Evolutionary conservation across 2,329 filamentous ascomycete genomes (phyloP).

Genomic region (Cladosporium sp.): DNA sequence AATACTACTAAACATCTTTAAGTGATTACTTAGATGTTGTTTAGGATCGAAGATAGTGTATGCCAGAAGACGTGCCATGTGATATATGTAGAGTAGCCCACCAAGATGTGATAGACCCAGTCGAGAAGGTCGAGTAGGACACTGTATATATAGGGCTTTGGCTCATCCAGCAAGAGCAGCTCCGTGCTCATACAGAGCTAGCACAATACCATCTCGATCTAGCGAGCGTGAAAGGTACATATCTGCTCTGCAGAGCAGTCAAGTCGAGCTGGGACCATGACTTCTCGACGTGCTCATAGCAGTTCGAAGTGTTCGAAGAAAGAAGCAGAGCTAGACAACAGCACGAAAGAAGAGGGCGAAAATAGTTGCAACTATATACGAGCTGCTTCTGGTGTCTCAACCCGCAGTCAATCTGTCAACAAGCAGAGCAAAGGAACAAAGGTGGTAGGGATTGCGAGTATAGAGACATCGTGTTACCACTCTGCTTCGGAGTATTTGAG

Average conservation of each 20-base stretch:
- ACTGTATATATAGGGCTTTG: neutral
- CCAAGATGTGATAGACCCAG: neutral
- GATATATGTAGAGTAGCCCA: neutral
- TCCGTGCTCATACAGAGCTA: neutral
- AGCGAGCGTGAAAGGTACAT: neutral
- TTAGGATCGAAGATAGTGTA: conserved; percentile 17
- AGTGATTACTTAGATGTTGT: conserved; percentile 10
- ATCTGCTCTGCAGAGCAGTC: neutral
- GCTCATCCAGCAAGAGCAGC: conserved; percentile 4
- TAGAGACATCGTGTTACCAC: neutral
- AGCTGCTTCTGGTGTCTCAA: conserved; percentile 7
- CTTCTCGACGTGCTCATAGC: neutral
- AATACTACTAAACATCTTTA: conserved; percentile 15
- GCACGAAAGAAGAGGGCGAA: conserved; percentile 1
- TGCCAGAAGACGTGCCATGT: conserved; percentile 16
- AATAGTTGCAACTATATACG: conserved; percentile 11
- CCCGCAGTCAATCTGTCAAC: neutral
- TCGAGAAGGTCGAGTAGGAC: neutral
- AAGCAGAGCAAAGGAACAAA: neutral
- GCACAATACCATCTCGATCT: neutral
- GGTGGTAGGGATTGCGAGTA: neutral
- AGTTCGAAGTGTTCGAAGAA: neutral
- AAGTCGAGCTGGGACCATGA: neutral
- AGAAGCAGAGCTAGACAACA: neutral
- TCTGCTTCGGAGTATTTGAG: neutral